Evolutionary conservation across 2,329 filamentous ascomycete species (phyloP).

Genomic region (Stachybotrys echinatus): DNA sequence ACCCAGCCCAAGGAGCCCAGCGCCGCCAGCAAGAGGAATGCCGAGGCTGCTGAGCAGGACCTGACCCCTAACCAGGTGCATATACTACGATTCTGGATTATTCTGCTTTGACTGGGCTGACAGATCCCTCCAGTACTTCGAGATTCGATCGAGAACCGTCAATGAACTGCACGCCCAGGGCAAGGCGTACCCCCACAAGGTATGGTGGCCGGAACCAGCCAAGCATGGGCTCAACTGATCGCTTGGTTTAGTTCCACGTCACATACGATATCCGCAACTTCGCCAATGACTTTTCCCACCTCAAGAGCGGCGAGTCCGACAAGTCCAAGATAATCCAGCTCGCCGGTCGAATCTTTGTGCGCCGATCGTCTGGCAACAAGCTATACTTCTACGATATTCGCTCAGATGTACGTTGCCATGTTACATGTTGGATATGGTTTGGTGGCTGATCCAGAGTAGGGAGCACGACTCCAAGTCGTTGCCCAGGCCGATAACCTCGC

Average conservation of each 20-base stretch:
- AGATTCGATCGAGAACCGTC: constrained; percentile 83
- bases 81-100: neutral
- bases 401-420: constrained; percentile 20
- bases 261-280: constrained; percentile 80
- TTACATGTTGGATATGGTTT: neutral
- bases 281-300: constrained; percentile 66
- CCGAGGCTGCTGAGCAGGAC: constrained; percentile 59
- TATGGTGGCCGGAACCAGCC: constrained; percentile 4
- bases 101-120: neutral
- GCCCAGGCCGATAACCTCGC: constrained; percentile 78
- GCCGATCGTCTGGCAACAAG: constrained; percentile 76
- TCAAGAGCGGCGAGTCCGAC: constrained; percentile 83
- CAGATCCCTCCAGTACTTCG: constrained; percentile 61
- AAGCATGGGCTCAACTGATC: neutral
- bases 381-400: constrained; percentile 79
- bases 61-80: constrained; percentile 48
- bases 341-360: constrained; percentile 84
- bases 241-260: constrained; percentile 61
- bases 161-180: constrained; percentile 34
- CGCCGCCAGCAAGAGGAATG: constrained; percentile 36
- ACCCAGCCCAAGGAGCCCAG: constrained; percentile 66
- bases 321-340: constrained; percentile 71
- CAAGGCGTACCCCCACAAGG: constrained; percentile 74
- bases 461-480: constrained; percentile 79
- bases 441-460: constrained; percentile 20